Conservation (phyloP, 2,329 filamentous ascomycete genomes). For the Fusarium sp. region DNA sequence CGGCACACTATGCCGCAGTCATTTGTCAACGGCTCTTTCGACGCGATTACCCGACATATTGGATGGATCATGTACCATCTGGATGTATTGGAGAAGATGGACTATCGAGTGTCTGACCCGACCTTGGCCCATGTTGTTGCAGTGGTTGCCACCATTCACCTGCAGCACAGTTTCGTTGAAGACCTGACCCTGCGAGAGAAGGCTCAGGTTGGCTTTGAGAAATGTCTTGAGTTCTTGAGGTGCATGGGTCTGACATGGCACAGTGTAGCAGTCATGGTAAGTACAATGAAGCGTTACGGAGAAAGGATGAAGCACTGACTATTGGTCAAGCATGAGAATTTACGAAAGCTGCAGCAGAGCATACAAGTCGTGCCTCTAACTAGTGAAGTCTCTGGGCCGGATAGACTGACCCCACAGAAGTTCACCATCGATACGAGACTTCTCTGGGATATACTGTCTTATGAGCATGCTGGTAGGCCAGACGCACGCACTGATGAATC, state of each 20-base stretch:
- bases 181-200: not conserved
- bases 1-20: not conserved
- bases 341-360: not conserved
- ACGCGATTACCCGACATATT: not conserved
- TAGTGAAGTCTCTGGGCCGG: accelerated
- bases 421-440: not conserved
- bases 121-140: not conserved
- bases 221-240: not conserved
- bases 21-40: not conserved
- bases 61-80: constrained; percentile 4
- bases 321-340: not conserved
- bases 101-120: not conserved
- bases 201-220: not conserved
- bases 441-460: not conserved
- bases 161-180: not conserved
- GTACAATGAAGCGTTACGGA: accelerated
- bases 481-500: not conserved
- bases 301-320: not conserved
- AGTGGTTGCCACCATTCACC: not conserved
- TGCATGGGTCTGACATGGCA: not conserved
- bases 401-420: not conserved
- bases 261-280: not conserved
- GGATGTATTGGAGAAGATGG: not conserved
- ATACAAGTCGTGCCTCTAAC: not conserved
- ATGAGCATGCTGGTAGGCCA: not conserved